Percentiles rank a stretch among this genome's conserved stretches.
Evolutionary conservation across 768 basidiomycete species (phyloP).

Genomic region (Imleria badia): DNA sequence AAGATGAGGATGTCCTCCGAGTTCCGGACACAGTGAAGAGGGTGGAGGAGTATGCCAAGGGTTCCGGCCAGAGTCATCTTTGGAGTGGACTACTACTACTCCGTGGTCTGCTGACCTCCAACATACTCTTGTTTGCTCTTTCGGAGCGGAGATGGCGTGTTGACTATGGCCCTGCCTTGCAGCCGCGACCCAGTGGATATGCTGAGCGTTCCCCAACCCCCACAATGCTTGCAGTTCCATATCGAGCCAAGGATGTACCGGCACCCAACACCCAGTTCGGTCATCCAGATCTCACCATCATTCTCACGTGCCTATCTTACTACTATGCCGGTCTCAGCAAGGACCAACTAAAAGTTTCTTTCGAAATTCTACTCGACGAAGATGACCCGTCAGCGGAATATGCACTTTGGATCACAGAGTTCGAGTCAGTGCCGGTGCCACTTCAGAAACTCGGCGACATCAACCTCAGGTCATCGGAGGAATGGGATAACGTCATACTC

Average conservation of each 20-base stretch:
- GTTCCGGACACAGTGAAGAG: background rate
- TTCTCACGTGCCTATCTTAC: constrained; percentile 33
- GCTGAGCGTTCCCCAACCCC: too few species aligned
- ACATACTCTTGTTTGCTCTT: background rate
- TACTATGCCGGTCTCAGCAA: constrained; percentile 21
- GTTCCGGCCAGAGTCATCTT: background rate
- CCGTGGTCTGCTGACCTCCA: background rate
- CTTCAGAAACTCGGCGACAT: background rate
- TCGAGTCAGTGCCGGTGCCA: background rate
- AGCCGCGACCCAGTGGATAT: too few species aligned
- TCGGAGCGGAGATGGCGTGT: background rate
- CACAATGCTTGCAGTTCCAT: background rate
- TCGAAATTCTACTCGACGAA: background rate
- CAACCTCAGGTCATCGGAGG: constrained; percentile 8
- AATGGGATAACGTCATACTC: constrained; percentile 1
- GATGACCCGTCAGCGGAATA: background rate
- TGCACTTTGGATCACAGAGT: background rate
- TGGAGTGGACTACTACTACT: background rate
- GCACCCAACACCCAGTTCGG: constrained; percentile 33
- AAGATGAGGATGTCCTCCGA: background rate
- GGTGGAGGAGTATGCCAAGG: background rate
- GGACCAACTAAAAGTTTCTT: background rate
- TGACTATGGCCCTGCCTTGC: too few species aligned
- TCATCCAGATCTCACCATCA: constrained; percentile 34
- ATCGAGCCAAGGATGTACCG: constrained; percentile 31